Percentiles rank a stretch among this genome's conserved stretches.
These are phyloP conservation scores for Vitis labrusca DNA, from an alignment of 164 flowering plant species.

Conservation along the genomic window DNA sequence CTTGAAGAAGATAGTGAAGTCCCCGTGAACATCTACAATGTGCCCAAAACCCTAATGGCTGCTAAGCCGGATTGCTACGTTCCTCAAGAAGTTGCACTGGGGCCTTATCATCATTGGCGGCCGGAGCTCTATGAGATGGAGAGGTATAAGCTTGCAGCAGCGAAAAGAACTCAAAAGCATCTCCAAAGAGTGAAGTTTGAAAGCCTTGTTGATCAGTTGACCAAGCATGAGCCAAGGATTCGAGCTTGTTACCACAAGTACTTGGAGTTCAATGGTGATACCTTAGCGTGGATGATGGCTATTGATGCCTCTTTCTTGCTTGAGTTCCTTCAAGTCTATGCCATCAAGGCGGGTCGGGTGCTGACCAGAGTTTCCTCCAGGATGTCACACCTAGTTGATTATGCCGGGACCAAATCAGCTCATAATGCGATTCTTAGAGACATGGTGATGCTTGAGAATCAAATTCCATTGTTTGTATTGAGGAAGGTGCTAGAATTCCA, in stretches of 20 bases:
- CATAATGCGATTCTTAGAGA: conserved; percentile 50
- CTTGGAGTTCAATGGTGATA: conserved; percentile 17
- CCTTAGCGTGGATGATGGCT: conserved; percentile 46
- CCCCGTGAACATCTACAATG: conserved; percentile 45
- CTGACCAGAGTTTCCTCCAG: conserved; percentile 25
- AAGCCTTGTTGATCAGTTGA: conserved; percentile 30
- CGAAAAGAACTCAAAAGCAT: conserved; percentile 29
- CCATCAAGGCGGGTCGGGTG: conserved; percentile 17
- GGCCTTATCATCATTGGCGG: conserved; percentile 49
- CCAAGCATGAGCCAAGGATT: conserved; percentile 20
- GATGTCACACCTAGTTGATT: conserved; percentile 36
- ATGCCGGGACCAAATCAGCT: conserved; percentile 29
- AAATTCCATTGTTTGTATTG: conserved; percentile 45
- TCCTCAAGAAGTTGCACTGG: conserved; percentile 53
- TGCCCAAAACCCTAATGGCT: conserved; percentile 39
- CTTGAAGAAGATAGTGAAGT: conserved; percentile 33
- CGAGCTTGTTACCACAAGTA: conserved; percentile 33
- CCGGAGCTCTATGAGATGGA: conserved; percentile 51
- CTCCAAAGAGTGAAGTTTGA: conserved; percentile 25
- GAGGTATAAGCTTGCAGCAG: conserved; percentile 43
- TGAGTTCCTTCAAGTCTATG: conserved; percentile 36
- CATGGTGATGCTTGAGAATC: conserved; percentile 53
- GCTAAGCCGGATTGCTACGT: conserved; percentile 36
- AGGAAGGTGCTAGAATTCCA: conserved; percentile 35
- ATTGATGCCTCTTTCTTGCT: conserved; percentile 51